phyloP scores from a whole-genome alignment of 371 early-diverging fungal species.

The Dichotomocladium elegans region DNA sequence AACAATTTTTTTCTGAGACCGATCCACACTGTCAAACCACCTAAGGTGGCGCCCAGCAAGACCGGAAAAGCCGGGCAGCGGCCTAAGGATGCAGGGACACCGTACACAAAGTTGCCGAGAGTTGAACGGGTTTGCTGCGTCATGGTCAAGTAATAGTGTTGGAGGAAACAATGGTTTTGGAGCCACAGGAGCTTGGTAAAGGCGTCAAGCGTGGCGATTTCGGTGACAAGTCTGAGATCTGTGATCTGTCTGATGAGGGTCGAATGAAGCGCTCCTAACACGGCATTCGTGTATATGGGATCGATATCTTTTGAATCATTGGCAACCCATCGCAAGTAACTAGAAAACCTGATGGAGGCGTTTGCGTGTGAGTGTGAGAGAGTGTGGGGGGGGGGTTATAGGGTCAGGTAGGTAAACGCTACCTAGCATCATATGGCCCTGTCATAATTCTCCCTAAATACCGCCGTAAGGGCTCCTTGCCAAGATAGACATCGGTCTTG shows the following conservation, averaged over 20 bases:
- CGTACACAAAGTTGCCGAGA: neutral
- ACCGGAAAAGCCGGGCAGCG: slow-evolving; percentile 17
- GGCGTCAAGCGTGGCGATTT: slow-evolving; percentile 48
- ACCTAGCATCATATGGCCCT: slow-evolving; percentile 63
- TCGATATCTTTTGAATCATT: slow-evolving; percentile 64
- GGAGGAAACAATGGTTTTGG: slow-evolving; percentile 79
- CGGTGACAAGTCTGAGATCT: slow-evolving; percentile 51
- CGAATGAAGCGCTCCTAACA: slow-evolving; percentile 66
- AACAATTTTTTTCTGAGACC: neutral
- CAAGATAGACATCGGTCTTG: slow-evolving; percentile 71
- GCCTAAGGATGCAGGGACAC: neutral
- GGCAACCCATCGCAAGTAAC: slow-evolving; percentile 74
- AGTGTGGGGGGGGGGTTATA: no score
- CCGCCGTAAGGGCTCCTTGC: slow-evolving; percentile 68
- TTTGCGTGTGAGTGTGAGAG: no score
- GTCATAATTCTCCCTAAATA: slow-evolving; percentile 71
- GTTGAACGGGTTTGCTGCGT: neutral
- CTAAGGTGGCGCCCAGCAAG: slow-evolving; percentile 21
- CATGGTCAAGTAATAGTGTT: slow-evolving; percentile 56
- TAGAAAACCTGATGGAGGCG: slow-evolving; percentile 41
- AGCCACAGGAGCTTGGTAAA: slow-evolving; percentile 83
- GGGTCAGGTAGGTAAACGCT: neutral
- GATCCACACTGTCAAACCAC: slow-evolving; percentile 12
- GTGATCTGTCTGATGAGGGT: slow-evolving; percentile 57
- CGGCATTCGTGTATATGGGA: slow-evolving; percentile 73